phyloP scores from a whole-genome alignment of 495 filamentous ascomycete species.

The Podospora pseudocomata region DNA sequence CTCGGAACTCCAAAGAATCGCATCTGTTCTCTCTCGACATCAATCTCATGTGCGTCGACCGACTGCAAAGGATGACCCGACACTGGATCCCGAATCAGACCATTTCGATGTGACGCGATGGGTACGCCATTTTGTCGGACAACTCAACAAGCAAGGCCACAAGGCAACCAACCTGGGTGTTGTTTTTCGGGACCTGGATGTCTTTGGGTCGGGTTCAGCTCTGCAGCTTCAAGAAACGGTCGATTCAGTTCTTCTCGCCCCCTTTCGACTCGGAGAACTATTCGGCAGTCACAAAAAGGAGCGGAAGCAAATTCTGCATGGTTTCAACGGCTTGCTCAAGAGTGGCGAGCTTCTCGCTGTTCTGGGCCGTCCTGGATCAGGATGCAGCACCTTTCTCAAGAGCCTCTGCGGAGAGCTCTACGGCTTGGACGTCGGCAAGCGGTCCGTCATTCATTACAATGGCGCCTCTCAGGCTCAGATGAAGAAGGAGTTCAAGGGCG shows the following conservation, averaged over 20 bases:
- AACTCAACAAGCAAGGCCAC: slow-evolving; percentile 28
- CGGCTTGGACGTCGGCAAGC: slow-evolving; percentile 43
- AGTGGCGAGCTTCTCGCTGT: slow-evolving; percentile 79
- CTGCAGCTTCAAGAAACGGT: slow-evolving; percentile 58
- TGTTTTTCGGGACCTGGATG: slow-evolving; percentile 50
- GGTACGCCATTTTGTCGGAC: slow-evolving; percentile 21
- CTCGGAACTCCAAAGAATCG: background rate
- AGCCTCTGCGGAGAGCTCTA: slow-evolving; percentile 65
- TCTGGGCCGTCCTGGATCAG: slow-evolving; percentile 64
- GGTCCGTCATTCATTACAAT: slow-evolving; percentile 50
- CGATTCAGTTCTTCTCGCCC: slow-evolving; percentile 47
- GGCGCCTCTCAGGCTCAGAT: slow-evolving; percentile 49
- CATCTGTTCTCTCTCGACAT: background rate
- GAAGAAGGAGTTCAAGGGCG: slow-evolving; percentile 58
- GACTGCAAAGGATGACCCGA: slow-evolving; percentile 6
- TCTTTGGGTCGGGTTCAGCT: slow-evolving; percentile 52
- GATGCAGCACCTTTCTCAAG: slow-evolving; percentile 62
- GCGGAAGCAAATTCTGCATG: slow-evolving; percentile 57
- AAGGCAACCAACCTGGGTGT: slow-evolving; percentile 33
- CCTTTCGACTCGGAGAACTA: slow-evolving; percentile 44
- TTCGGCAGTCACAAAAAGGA: slow-evolving; percentile 33
- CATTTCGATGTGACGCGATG: slow-evolving; percentile 28
- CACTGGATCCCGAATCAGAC: slow-evolving; percentile 24
- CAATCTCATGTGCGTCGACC: background rate
- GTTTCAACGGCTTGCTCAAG: slow-evolving; percentile 69